These are phyloP conservation scores for Russula olivacea DNA, from an alignment of 768 basidiomycete species.

Conservation along the genomic window DNA sequence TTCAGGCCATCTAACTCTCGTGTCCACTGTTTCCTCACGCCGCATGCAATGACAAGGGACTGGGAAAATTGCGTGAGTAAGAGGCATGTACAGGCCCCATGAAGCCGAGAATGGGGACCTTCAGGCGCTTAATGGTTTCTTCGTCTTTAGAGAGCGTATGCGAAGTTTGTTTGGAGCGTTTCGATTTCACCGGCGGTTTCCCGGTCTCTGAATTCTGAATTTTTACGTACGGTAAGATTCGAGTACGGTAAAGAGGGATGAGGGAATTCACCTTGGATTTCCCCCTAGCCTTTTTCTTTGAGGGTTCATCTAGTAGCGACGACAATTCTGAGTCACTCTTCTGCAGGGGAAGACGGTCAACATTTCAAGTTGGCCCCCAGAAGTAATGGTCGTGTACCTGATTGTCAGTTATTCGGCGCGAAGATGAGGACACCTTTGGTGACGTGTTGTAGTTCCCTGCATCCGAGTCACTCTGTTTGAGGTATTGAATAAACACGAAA, in stretches of 20 bases:
- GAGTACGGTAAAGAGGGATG: neutral
- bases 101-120: constrained; percentile 39
- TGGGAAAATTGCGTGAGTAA: constrained; percentile 29
- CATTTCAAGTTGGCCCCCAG: neutral
- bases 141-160: constrained; percentile 51
- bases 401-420: neutral
- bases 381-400: neutral
- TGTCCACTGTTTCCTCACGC: constrained; percentile 70
- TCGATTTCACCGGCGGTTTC: constrained; percentile 33
- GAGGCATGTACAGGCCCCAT: neutral
- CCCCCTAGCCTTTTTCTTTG: constrained; percentile 39
- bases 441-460: neutral
- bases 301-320: constrained; percentile 51
- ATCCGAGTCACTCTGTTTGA: constrained; percentile 8
- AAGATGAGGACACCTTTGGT: constrained; percentile 8
- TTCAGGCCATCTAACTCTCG: constrained; percentile 61
- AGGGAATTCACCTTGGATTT: constrained; percentile 33
- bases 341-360: constrained; percentile 8
- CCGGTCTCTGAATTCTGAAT: constrained; percentile 15
- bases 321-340: constrained; percentile 59
- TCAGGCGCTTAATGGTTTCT: constrained; percentile 66
- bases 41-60: constrained; percentile 68
- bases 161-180: constrained; percentile 27
- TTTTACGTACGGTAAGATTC: neutral
- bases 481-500: neutral